A percentile compares a stretch with the other conserved stretches of the same genome.
Conservation (phyloP, 2,329 filamentous ascomycete species). For the Xenoacremonium recifei region DNA sequence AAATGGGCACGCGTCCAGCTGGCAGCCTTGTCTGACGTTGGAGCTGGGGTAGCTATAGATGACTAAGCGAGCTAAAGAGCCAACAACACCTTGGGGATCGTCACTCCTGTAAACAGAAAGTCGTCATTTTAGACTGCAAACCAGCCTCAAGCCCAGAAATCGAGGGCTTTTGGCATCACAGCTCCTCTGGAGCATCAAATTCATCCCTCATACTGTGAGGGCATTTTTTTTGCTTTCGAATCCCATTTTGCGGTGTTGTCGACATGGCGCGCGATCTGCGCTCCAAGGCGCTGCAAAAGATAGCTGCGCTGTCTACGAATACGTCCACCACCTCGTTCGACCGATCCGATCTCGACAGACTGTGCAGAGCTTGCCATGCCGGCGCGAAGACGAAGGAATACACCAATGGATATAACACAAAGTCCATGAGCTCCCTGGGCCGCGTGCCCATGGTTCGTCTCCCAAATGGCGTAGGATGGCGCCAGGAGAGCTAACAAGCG, state of each 20-base stretch:
- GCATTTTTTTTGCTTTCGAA: conserved; percentile 4
- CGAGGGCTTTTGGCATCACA: conserved; percentile 19
- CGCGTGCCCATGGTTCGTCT: conserved; percentile 59
- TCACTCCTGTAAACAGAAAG: conserved; percentile 18
- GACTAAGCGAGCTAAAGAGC: too few species aligned
- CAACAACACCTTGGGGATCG: conserved; percentile 20
- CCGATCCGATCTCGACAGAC: conserved; percentile 60
- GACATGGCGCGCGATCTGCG: conserved; percentile 57
- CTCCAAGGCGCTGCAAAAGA: conserved; percentile 62
- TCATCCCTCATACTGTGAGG: too few species aligned
- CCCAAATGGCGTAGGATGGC: neutral
- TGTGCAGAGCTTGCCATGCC: conserved; percentile 57
- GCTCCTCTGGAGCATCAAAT: conserved; percentile 6
- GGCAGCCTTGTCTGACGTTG: conserved; percentile 47
- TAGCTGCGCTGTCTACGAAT: conserved; percentile 60
- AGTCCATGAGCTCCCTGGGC: conserved; percentile 42
- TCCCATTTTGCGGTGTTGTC: conserved; percentile 1
- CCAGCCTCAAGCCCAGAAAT: conserved; percentile 8
- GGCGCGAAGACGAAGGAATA: conserved; percentile 42
- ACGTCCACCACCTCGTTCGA: conserved; percentile 55
- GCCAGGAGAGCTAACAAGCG: conserved; percentile 16
- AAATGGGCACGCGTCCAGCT: conserved; percentile 43
- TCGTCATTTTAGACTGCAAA: conserved; percentile 20
- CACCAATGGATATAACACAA: conserved; percentile 48
- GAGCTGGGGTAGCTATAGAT: conserved; percentile 36